phyloP scores from a whole-genome alignment of 495 filamentous ascomycete genomes.

The Ascodesmis nigricans region DNA sequence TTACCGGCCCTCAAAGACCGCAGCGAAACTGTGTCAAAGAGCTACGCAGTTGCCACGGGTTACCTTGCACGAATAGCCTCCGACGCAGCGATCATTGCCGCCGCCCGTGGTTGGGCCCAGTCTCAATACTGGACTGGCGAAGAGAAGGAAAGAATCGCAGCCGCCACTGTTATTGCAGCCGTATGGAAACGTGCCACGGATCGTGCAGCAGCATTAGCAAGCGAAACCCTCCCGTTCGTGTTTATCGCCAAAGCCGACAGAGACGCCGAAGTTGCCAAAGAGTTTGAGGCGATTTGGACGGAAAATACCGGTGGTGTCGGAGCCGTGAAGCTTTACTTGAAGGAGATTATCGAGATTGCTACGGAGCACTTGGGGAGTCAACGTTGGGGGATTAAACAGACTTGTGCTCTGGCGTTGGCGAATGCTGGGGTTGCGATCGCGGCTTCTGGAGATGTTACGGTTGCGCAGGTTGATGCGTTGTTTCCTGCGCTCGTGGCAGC shows the following conservation, averaged over 20 bases:
- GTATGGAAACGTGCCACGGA: constrained; percentile 75
- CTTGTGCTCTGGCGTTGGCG: constrained; percentile 56
- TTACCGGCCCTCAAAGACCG: constrained; percentile 63
- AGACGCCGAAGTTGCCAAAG: constrained; percentile 48
- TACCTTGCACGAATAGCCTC: constrained; percentile 60
- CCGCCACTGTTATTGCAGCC: constrained; percentile 57
- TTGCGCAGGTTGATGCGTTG: constrained; percentile 35
- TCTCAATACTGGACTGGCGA: constrained; percentile 60
- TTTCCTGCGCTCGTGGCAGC: constrained; percentile 72
- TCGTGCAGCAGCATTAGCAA: constrained; percentile 55
- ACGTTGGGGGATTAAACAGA: constrained; percentile 77
- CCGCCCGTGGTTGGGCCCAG: constrained; percentile 41
- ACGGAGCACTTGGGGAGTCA: constrained; percentile 46
- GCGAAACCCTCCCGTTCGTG: constrained; percentile 57
- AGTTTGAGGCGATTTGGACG: constrained; percentile 64
- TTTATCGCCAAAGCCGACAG: constrained; percentile 73
- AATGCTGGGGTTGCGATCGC: constrained; percentile 34
- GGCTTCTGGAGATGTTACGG: constrained; percentile 28
- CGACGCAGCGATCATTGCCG: constrained; percentile 43
- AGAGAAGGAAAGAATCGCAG: constrained; percentile 44
- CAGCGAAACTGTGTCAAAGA: constrained; percentile 72
- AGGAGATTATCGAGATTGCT: constrained; percentile 53
- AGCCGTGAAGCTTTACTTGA: constrained; percentile 58
- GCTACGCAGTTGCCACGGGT: constrained; percentile 65
- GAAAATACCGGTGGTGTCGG: constrained; percentile 72